phyloP scores from a whole-genome alignment of 208 protist species.

The Acanthamoeba lenticulata region DNA sequence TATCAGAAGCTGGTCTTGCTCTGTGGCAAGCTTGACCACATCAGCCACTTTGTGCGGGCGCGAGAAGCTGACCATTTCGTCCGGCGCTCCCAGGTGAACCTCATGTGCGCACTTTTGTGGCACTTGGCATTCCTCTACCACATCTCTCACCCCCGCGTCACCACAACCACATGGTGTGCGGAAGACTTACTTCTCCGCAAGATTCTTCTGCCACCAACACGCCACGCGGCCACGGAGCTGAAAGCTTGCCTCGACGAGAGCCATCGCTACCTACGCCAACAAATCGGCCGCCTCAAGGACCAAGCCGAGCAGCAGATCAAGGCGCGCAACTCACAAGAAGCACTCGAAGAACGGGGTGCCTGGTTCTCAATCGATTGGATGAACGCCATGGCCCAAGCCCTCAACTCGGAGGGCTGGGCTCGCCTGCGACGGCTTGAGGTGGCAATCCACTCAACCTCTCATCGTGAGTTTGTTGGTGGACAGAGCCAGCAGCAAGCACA shows the following conservation, averaged over 20 bases:
- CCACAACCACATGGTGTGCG: too few species aligned
- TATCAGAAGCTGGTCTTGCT: too few species aligned
- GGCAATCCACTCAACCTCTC: not conserved
- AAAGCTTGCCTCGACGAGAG: not conserved
- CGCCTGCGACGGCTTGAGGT: not conserved
- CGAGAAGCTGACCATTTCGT: too few species aligned
- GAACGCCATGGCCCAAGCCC: not conserved
- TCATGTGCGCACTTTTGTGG: too few species aligned
- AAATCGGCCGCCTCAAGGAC: not conserved
- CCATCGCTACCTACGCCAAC: not conserved
- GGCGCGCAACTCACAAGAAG: not conserved
- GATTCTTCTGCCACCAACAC: too few species aligned
- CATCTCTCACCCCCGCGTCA: too few species aligned
- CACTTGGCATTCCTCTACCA: too few species aligned
- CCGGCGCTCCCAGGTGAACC: too few species aligned
- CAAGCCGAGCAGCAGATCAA: not conserved
- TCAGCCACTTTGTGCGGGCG: too few species aligned
- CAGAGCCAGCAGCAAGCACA: not conserved
- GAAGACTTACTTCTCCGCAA: not conserved
- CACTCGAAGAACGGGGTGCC: not conserved
- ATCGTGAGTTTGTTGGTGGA: not conserved
- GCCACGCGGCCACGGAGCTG: not conserved
- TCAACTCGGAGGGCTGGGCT: not conserved
- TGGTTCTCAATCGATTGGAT: not conserved
- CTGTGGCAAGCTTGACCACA: too few species aligned